Base-by-base conservation (phyloP, 331 rosid genomes). In the Spiraea crenata region DNA sequence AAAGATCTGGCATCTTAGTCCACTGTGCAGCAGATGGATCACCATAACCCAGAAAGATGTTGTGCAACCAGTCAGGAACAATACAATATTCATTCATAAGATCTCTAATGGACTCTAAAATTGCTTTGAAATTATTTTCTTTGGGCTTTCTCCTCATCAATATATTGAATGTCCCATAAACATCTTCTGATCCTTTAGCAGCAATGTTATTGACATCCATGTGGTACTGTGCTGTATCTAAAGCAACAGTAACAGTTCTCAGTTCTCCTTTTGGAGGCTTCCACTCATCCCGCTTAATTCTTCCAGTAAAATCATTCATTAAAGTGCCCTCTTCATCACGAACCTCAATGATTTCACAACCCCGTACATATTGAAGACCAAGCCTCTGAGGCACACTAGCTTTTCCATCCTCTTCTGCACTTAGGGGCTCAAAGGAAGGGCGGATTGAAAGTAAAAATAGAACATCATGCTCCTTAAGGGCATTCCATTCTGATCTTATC, bases 41-140 rank as follows among this genome's bases (percentile, higher is more conserved):
- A 64, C 99, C 99, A 48, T 91, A 95, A 54, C 99, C 99, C 71
- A 95, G 82, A 83, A 95, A 89, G 49, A 89, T 70, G 44, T 91
- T 89, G 63, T 95, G 97, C 85, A 95, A 52, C 99, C 99, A 95
- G 74, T 91, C 93, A 31, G 99, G 99, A 83, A 95, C 99, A 65
- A 95, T 91, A 64, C 99, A 95, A 68, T 86, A 91, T 79, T 95
- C 99, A 77, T 95, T 91, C 99, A 91, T 95, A 40, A 95, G 88
- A 80, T 95, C 99, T 80, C 96, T 91, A 74, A 95, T 95, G 52
- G 99, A 95, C 66, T 95, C 97, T 71, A 95, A 83, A 80, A 95
- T 95, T 64, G 99, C 99, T 86, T 95, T 95, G 75, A 95, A 95
- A 71, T 95, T 95, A 83, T 95, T 95, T 82, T 95, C 99, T 81